Conservation (phyloP, 2,329 filamentous ascomycete genomes). For the Talaromyces sp. region DNA sequence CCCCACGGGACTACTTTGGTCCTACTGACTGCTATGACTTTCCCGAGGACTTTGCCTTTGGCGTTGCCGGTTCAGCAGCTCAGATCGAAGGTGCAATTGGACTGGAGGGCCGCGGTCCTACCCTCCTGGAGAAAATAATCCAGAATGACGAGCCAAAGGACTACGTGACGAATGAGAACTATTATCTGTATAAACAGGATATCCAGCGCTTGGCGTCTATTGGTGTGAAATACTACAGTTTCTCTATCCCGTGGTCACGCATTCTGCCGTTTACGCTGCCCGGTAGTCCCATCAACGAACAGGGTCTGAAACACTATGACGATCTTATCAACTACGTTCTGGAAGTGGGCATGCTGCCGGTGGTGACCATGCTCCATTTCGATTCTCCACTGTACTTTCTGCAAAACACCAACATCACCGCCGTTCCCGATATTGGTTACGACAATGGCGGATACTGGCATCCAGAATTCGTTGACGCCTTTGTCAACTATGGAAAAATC, state of each 20-base stretch:
- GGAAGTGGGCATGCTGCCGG: constrained; percentile 38
- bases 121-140: constrained; percentile 34
- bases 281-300: constrained; percentile 41
- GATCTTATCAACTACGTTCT: constrained; percentile 42
- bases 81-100: constrained; percentile 42
- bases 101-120: constrained; percentile 35
- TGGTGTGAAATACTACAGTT: constrained; percentile 36
- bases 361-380: constrained; percentile 37
- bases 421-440: constrained; percentile 20
- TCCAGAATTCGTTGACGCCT: constrained; percentile 35
- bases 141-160: constrained; percentile 31
- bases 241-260: constrained; percentile 45
- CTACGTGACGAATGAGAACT: constrained; percentile 48
- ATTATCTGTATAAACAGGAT: constrained; percentile 48
- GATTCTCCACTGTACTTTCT: constrained; percentile 24
- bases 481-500: constrained; percentile 34
- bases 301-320: constrained; percentile 44
- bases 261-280: constrained; percentile 45
- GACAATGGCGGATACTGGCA: constrained; percentile 30
- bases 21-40: constrained; percentile 31
- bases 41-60: constrained; percentile 38
- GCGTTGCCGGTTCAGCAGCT: constrained; percentile 37
- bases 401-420: constrained; percentile 12
- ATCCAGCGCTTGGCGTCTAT: constrained; percentile 32
- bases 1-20: constrained; percentile 48